Percentiles rank a stretch among this genome's conserved stretches.
Evolutionary conservation across 345 rosid species (phyloP).

Genomic region (Brassica incana): DNA sequence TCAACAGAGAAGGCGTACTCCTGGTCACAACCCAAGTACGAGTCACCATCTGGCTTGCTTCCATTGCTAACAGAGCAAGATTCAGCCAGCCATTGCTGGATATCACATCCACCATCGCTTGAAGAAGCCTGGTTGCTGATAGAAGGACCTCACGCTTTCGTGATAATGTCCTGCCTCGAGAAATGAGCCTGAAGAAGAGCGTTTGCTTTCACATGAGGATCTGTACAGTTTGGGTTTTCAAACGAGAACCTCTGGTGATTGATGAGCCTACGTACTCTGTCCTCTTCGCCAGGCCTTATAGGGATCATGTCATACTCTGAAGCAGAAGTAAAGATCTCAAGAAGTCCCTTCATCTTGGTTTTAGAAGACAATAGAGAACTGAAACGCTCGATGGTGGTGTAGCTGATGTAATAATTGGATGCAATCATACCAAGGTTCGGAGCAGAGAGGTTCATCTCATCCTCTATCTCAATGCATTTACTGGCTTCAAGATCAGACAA

Average conservation of each 20-base stretch:
- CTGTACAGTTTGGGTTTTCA: conserved; percentile 70
- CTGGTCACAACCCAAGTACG: conserved; percentile 8
- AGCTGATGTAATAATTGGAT: conserved; percentile 81
- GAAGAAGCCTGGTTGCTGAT: conserved; percentile 71
- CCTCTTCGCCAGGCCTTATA: conserved; percentile 89
- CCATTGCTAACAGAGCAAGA: conserved; percentile 89
- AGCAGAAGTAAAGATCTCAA: conserved; percentile 82
- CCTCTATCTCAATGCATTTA: conserved; percentile 74
- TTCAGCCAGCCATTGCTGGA: conserved; percentile 83
- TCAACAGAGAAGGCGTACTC: conserved; percentile 2
- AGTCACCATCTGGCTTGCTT: conserved; percentile 92
- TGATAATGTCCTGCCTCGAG: conserved; percentile 73
- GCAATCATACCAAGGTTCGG: conserved; percentile 89
- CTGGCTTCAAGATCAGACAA: conserved; percentile 77
- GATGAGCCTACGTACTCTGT: conserved; percentile 64
- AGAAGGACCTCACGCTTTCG: conserved; percentile 75
- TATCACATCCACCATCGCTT: conserved; percentile 87
- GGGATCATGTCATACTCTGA: conserved; percentile 84
- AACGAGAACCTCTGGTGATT: conserved; percentile 92
- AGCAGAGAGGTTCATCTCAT: conserved; percentile 76
- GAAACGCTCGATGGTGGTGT: conserved; percentile 88
- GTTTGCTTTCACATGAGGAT: conserved; percentile 90
- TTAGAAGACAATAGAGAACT: conserved; percentile 76
- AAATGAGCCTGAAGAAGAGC: conserved; percentile 91
- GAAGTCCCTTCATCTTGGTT: conserved; percentile 92